Evolutionary conservation across 116 monocot genomes (phyloP), one percentile per base, ranked within the genome.

Genomic region (Papilionanthe hybrid): DNA sequence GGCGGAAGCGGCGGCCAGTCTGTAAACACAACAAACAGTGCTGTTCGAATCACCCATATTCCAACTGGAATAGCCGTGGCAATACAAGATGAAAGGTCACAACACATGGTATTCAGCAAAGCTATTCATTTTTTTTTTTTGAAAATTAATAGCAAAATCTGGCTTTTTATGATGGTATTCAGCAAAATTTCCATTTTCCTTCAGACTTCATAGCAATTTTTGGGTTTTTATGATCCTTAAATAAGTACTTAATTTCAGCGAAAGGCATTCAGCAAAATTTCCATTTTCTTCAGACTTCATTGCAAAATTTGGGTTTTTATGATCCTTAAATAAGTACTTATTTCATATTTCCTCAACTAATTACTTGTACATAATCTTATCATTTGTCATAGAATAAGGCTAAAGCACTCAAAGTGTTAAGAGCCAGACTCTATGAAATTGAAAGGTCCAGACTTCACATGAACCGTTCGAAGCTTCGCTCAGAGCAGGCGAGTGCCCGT

Each of bases 71-170:
- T 95, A 13, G 82, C 85, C 4, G 93, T 95, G 72, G 88, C 93
- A 28, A 99, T 99, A 85, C 95, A 99, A 82, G 93, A 94, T 89
- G 99, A 99, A 84, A 93, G 99, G 76, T 99, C 99, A 49, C 99
- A 99, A 63, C 99, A 99, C 86, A 91, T 90, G 87, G 98, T 99
- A 73, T 73, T 43, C 29, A 68, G 27, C 68, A 29, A 29, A 37
- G 4, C 37, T 45, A 7, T 45, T 45, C 45, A 45, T 45, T 45
- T 45, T 45, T 9, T 45, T 45, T 45, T 9, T 45, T 45, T 45
- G 7, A 45, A 7, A 45, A 7, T 8, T 37, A 37, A 37, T 37
- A 37, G 37, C 1, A 37, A 37, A 37, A 37, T 37, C 37, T 37
- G 37, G 37, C 3, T 37, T 37, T 37, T 37, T 37, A 37, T 37